Base-by-base conservation (phyloP, 345 rosid genomes). In the Corchorus olitorius region DNA sequence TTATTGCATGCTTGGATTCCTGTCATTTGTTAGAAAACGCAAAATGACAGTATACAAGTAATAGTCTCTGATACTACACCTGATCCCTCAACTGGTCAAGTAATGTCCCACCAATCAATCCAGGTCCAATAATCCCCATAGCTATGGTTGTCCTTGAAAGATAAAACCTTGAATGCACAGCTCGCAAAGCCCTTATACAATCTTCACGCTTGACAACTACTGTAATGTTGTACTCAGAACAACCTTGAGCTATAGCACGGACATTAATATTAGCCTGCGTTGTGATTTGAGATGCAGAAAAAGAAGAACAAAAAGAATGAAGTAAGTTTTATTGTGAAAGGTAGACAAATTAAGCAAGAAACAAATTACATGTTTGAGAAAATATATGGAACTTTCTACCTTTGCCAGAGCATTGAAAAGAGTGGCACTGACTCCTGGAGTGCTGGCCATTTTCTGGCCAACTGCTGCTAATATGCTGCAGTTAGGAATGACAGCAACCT, bases 361-460 rank as follows among this genome's bases (percentile, higher is more conserved):
- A 52, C 16, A 43, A 37, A 16, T 34, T 20, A 75, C 39, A 41
- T 33, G 6, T 60, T 52, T 66, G 9, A 33, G 63, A 41, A 37
- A n/a, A 65, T 33, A 41, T 19, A 49, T n/a, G 53, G 34, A 74
- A 60, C 39, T 48, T 69, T 75, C 81, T 79, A 96, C 99, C 97
- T 96, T 94, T 8, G 98, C 98, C 68, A 94, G 78, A 66, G 97
- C 99, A 89, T 87, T 90, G 86, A 96, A 96, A 84, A 96, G 93
- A n/a, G 97, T 92, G 68, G 95, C 93, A 82, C 97, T 91, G 69
- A 96, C 99, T 76, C 99, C 98, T 70, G 98, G 97, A 66, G 99
- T 96, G 59, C 99, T 96, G 0, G 99, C 97, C 99, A 96, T 96
- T 85, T 91, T 94, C 93, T 94, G 98, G 72, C 99, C 99, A 65